A percentile compares a stretch with the other conserved stretches of the same genome.
These are phyloP conservation scores for Talaromyces wortmannii DNA, from an alignment of 495 filamentous ascomycete genomes.

Conservation along the genomic window DNA sequence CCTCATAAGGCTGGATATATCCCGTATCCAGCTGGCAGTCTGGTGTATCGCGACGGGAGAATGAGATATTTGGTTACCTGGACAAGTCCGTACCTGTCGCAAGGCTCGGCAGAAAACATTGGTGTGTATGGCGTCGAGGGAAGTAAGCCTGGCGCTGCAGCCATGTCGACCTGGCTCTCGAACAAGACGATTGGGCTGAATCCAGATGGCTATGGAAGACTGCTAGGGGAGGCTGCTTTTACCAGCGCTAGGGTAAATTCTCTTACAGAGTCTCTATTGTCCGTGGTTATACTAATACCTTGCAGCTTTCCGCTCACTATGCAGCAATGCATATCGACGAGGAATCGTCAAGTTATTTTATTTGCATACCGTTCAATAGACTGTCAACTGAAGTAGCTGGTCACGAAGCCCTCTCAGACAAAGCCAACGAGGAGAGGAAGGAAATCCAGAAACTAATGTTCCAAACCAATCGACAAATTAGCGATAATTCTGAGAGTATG, in stretches of 20 bases:
- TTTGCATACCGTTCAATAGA: constrained; percentile 34
- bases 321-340: constrained; percentile 24
- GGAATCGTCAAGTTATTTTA: constrained; percentile 14
- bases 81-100: constrained; percentile 33
- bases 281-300: neutral
- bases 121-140: constrained; percentile 41
- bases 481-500: constrained; percentile 13
- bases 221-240: constrained; percentile 29
- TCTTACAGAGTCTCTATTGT: no score
- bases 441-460: constrained; percentile 31
- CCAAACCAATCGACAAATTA: constrained; percentile 26
- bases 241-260: constrained; percentile 24
- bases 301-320: constrained; percentile 35
- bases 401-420: constrained; percentile 1
- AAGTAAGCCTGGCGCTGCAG: constrained; percentile 39
- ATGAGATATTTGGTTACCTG: constrained; percentile 41
- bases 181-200: constrained; percentile 29
- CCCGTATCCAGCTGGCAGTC: constrained; percentile 38
- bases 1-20: constrained; percentile 43
- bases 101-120: constrained; percentile 24
- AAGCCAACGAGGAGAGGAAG: constrained; percentile 24
- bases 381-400: constrained; percentile 25
- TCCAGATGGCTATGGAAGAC: constrained; percentile 26
- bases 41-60: constrained; percentile 36
- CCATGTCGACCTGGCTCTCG: constrained; percentile 32